phyloP scores from a whole-genome alignment of 2,329 filamentous ascomycete genomes.

The Colletotrichum tropicicola region DNA sequence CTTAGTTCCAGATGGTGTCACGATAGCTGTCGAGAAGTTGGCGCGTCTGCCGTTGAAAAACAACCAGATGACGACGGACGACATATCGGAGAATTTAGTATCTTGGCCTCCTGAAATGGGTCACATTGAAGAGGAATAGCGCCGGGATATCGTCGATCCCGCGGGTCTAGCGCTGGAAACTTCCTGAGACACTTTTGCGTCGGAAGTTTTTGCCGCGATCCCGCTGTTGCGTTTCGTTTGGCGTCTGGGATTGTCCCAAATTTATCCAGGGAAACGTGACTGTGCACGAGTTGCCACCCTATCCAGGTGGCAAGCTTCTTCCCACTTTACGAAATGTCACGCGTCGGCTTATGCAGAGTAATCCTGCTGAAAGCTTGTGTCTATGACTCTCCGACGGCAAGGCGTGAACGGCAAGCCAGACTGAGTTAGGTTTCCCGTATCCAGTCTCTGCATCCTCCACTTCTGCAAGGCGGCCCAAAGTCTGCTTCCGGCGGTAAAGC shows the following conservation, averaged over 20 bases:
- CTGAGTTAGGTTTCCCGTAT: no score
- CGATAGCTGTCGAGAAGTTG: background rate
- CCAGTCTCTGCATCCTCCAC: no score
- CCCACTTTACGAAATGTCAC: background rate
- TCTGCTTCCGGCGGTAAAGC: no score
- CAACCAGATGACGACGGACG: no score
- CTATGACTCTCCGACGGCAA: background rate
- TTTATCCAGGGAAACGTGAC: background rate
- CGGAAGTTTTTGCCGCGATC: background rate
- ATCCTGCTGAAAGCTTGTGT: background rate
- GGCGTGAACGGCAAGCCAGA: no score
- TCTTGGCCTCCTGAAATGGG: background rate
- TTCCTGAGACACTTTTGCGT: background rate
- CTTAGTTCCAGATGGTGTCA: background rate
- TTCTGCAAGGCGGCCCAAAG: no score
- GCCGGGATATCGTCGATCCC: background rate
- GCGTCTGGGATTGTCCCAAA: background rate
- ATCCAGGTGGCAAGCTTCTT: background rate
- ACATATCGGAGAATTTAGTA: background rate
- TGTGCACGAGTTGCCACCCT: background rate
- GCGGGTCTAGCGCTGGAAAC: conserved; percentile 1
- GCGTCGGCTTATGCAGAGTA: background rate
- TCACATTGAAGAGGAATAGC: background rate
- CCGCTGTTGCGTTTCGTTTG: conserved; percentile 15
- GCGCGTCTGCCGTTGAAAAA: no score